Percentiles rank a stretch among this genome's conserved stretches.
Conservation (phyloP, 2,329 filamentous ascomycete genomes). For the Aspergillus sergii region DNA sequence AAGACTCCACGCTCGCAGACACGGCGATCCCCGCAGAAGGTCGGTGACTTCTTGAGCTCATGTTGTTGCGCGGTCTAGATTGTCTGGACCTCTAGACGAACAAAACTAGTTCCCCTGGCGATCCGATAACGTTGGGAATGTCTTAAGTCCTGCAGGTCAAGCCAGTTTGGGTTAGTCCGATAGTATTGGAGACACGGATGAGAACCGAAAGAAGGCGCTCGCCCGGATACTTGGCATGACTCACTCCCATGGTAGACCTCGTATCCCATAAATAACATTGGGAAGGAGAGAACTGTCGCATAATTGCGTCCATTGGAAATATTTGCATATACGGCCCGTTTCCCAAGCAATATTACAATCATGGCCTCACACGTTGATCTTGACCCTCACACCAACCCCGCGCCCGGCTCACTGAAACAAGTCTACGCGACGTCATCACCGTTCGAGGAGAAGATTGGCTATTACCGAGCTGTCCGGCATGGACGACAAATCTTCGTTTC, state of each 20-base stretch:
- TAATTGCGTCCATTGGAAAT: not conserved
- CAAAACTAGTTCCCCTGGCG: not conserved
- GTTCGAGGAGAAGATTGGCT: conserved; percentile 39
- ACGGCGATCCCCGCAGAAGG: conserved; percentile 23
- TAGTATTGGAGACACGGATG: not conserved
- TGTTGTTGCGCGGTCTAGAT: not conserved
- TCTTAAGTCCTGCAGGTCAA: not conserved
- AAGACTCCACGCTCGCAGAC: conserved; percentile 21
- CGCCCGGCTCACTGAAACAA: conserved; percentile 19
- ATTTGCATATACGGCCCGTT: not conserved
- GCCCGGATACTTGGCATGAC: not conserved
- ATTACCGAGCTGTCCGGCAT: conserved; percentile 42
- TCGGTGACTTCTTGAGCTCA: conserved; percentile 24
- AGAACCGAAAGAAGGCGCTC: no score
- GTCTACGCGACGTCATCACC: conserved; percentile 39
- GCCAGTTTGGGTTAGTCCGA: not conserved
- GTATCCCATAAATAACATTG: not conserved
- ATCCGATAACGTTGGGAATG: not conserved
- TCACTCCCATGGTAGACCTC: not conserved
- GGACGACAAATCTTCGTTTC: conserved; percentile 41
- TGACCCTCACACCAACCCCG: not conserved
- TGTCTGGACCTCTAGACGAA: not conserved
- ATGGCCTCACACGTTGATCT: not conserved
- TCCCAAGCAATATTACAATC: not conserved
- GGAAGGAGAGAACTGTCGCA: not conserved